These are phyloP conservation scores for Ustilaginoidea virens DNA, from an alignment of 2,329 filamentous ascomycete species.

Conservation along the genomic window DNA sequence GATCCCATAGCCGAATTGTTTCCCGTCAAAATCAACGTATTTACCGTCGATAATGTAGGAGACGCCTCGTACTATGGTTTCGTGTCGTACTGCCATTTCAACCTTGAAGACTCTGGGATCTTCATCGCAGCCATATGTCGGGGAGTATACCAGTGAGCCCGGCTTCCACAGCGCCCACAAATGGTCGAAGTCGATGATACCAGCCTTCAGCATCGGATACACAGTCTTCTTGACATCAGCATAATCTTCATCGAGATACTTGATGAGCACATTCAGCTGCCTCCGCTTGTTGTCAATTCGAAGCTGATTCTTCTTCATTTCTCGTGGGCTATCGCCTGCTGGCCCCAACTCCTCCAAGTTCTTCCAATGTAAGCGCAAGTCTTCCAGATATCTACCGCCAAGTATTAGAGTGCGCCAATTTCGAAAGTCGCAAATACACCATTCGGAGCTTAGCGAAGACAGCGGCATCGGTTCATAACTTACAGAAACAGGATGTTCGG, in stretches of 20 bases:
- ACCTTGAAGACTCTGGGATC: constrained; percentile 74
- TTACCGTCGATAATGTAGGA: constrained; percentile 65
- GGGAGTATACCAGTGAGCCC: constrained; percentile 62
- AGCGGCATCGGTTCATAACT: constrained; percentile 12
- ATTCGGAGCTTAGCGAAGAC: no score
- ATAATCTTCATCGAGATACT: constrained; percentile 72
- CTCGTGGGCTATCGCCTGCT: constrained; percentile 31
- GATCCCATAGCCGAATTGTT: constrained; percentile 62
- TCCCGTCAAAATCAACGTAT: constrained; percentile 82
- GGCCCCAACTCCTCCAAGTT: constrained; percentile 44
- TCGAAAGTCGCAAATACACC: no score
- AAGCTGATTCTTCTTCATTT: constrained; percentile 45
- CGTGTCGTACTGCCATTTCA: constrained; percentile 57
- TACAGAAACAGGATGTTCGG: constrained; percentile 56
- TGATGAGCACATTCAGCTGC: constrained; percentile 57
- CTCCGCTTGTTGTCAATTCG: constrained; percentile 40
- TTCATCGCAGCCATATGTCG: constrained; percentile 61
- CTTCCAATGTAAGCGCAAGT: constrained; percentile 50
- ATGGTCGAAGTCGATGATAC: constrained; percentile 77
- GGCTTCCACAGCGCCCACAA: constrained; percentile 85
- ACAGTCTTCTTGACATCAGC: constrained; percentile 61
- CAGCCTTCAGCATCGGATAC: constrained; percentile 64
- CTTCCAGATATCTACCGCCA: constrained; percentile 48
- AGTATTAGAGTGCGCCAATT: no score
- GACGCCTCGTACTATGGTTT: constrained; percentile 52